Evolutionary conservation across 768 basidiomycete genomes (phyloP).

Genomic region (Collybiopsis luxurians): DNA sequence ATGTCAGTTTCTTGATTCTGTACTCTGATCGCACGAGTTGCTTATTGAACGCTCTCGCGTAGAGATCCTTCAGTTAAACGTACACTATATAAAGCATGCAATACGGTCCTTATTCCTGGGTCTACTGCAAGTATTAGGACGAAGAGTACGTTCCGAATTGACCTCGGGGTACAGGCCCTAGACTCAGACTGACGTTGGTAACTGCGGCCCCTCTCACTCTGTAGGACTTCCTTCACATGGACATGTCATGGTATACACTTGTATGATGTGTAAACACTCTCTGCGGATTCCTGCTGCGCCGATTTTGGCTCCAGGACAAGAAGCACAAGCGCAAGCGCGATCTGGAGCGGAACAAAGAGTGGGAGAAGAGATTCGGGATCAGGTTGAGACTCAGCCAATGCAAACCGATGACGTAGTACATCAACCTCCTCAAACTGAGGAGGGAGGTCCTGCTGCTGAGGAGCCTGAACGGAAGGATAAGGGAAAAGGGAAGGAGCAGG

Average conservation of each 20-base stretch:
- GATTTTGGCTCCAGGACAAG: slow-evolving; percentile 14
- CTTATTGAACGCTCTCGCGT: not conserved
- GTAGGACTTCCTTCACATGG: slow-evolving; percentile 42
- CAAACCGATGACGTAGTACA: too few relatives aligned
- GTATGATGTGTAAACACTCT: slow-evolving; percentile 52
- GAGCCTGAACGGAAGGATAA: too few relatives aligned
- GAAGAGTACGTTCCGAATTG: slow-evolving; percentile 47
- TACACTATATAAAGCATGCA: slow-evolving; percentile 70
- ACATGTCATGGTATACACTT: slow-evolving; percentile 57
- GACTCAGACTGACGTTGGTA: too few relatives aligned
- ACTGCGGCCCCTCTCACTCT: not conserved
- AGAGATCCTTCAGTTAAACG: slow-evolving; percentile 84
- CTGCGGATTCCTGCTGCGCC: slow-evolving; percentile 71
- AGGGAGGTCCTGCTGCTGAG: too few relatives aligned
- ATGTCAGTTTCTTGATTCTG: too few relatives aligned
- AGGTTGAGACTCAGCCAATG: not conserved
- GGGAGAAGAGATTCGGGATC: too few relatives aligned
- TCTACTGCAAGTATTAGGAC: slow-evolving; percentile 61
- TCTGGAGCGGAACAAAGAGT: too few relatives aligned
- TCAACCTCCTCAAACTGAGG: too few relatives aligned
- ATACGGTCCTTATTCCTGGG: slow-evolving; percentile 64
- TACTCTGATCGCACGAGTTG: not conserved
- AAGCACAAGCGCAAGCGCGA: not conserved
- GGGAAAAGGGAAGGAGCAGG: not conserved
- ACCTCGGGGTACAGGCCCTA: too few relatives aligned